A percentile compares a stretch with the other conserved stretches of the same genome.
These are phyloP conservation scores for Aspergillus hiratsukae DNA, from an alignment of 2,329 filamentous ascomycete species.

Conservation along the genomic window DNA sequence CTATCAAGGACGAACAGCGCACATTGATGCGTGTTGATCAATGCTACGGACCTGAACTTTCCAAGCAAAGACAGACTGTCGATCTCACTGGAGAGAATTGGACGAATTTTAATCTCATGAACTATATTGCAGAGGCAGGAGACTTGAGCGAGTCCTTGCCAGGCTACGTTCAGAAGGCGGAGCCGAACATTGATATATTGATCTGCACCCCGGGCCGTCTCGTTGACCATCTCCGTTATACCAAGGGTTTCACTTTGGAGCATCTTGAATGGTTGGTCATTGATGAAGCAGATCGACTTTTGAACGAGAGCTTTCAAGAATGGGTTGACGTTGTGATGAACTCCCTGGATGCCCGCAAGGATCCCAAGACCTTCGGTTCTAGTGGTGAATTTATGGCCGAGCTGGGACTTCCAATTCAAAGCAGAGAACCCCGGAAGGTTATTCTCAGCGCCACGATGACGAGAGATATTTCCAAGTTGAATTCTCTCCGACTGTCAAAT, in stretches of 20 bases:
- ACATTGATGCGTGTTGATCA: conserved; percentile 61
- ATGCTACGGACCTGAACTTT: conserved; percentile 62
- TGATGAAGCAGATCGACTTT: conserved; percentile 87
- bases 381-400: conserved; percentile 28
- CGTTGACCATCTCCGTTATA: conserved; percentile 83
- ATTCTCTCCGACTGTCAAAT: conserved; percentile 64
- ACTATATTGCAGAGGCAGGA: conserved; percentile 41
- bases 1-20: conserved; percentile 62
- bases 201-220: conserved; percentile 89
- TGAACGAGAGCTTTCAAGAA: conserved; percentile 88
- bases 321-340: conserved; percentile 72
- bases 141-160: conserved; percentile 44
- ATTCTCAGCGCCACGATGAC: conserved; percentile 92
- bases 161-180: conserved; percentile 60
- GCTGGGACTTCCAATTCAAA: conserved; percentile 37
- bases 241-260: conserved; percentile 73
- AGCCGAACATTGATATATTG: conserved; percentile 77
- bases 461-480: conserved; percentile 73
- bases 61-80: conserved; percentile 44
- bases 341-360: conserved; percentile 52
- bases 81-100: conserved; percentile 42
- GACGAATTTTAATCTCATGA: conserved; percentile 44
- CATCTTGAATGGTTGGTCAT: conserved; percentile 83
- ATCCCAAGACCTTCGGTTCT: conserved; percentile 44
- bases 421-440: conserved; percentile 64